These are phyloP conservation scores for Pythium vanterpoolii DNA, from an alignment of 352 stramenopile genomes.

Conservation along the genomic window DNA sequence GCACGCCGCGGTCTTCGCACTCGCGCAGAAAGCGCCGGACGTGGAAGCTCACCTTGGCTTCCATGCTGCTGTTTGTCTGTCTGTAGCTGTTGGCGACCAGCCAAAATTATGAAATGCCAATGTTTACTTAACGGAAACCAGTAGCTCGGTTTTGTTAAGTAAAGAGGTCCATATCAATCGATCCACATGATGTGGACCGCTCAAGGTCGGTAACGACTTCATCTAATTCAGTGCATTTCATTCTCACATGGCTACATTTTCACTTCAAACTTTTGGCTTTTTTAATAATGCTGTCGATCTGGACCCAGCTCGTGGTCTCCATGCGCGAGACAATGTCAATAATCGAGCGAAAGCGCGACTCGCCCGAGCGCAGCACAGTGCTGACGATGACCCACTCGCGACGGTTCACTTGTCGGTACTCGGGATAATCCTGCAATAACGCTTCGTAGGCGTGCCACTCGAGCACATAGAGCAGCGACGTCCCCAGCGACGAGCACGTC, in stretches of 20 bases:
- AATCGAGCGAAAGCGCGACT: slow-evolving; percentile 69
- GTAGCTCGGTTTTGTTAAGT: not conserved
- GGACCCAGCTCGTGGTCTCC: slow-evolving; percentile 58
- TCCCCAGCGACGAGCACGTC: slow-evolving; percentile 61
- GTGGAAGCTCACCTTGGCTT: slow-evolving; percentile 86
- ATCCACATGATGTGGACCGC: not conserved
- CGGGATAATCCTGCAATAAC: slow-evolving; percentile 61
- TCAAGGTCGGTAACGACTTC: not conserved
- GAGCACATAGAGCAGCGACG: slow-evolving; percentile 75
- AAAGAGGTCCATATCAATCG: slow-evolving; percentile 1
- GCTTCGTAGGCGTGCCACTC: slow-evolving; percentile 73
- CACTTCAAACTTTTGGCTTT: slow-evolving; percentile 57
- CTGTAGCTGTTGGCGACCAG: slow-evolving; percentile 4
- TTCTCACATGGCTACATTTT: not conserved
- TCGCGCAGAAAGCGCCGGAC: slow-evolving; percentile 81
- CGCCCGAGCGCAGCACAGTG: slow-evolving; percentile 49
- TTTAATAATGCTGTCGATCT: slow-evolving; percentile 65
- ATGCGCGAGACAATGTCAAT: slow-evolving; percentile 63
- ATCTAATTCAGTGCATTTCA: too few species aligned
- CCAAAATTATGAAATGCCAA: not conserved
- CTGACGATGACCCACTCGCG: slow-evolving; percentile 74
- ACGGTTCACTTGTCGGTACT: slow-evolving; percentile 70
- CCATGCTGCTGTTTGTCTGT: slow-evolving; percentile 33
- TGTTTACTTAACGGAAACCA: slow-evolving; percentile 3
- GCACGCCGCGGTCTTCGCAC: slow-evolving; percentile 61